A percentile compares a stretch with the other conserved stretches of the same genome.
These are phyloP conservation scores for Fusarium multiceps DNA, from an alignment of 2,329 filamentous ascomycete species.

Conservation along the genomic window DNA sequence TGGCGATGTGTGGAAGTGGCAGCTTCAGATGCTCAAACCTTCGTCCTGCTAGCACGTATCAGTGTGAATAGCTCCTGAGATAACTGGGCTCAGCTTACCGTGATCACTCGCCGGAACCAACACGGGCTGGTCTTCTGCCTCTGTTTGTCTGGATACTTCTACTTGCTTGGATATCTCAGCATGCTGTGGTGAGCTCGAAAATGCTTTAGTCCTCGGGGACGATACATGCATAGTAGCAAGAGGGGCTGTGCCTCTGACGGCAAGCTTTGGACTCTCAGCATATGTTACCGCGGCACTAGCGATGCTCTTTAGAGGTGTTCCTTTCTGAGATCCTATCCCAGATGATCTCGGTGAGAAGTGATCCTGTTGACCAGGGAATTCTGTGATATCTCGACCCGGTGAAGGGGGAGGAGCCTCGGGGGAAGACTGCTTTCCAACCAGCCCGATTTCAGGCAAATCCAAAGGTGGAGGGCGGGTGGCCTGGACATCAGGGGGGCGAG, in stretches of 20 bases:
- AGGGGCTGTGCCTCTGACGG: background rate
- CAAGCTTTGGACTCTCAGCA: background rate
- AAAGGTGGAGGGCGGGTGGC: conserved; percentile 9
- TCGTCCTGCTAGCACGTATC: background rate
- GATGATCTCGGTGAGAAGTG: background rate
- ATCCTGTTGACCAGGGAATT: background rate
- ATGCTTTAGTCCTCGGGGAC: background rate
- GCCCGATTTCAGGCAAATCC: conserved; percentile 35
- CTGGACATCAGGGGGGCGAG: background rate
- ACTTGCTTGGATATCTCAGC: background rate
- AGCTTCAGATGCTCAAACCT: conserved; percentile 15
- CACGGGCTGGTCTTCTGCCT: background rate
- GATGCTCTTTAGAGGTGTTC: background rate
- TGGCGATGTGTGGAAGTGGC: conserved; percentile 18
- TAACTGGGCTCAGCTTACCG: background rate
- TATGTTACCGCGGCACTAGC: background rate
- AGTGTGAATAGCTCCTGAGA: background rate
- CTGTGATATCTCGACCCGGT: background rate
- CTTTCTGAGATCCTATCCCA: background rate
- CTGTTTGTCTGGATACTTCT: background rate
- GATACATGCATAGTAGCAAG: background rate
- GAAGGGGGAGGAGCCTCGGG: background rate
- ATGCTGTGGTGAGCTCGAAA: background rate
- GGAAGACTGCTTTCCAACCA: background rate
- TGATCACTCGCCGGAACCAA: background rate